phyloP scores from a whole-genome alignment of 257 asterid species.

The Fraxinus americana region DNA sequence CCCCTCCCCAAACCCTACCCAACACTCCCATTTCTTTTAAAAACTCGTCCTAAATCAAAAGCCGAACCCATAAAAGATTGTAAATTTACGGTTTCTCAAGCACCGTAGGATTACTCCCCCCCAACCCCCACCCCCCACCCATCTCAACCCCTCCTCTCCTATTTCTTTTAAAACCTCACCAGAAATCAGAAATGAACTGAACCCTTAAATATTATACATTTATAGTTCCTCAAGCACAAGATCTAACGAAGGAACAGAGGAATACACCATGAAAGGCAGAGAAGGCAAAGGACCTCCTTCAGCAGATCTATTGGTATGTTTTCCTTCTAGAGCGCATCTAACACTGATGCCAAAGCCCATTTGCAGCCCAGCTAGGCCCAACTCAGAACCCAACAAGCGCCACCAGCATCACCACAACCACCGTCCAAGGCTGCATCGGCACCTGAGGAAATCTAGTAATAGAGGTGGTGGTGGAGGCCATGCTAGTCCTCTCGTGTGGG shows the following conservation, averaged over 20 bases:
- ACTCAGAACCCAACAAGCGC: slow-evolving; percentile 37
- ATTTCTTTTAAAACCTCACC: slow-evolving; percentile 32
- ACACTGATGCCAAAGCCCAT: slow-evolving; percentile 77
- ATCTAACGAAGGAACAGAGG: slow-evolving; percentile 13
- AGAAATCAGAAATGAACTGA: slow-evolving; percentile 11
- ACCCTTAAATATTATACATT: background rate
- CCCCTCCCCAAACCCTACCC: slow-evolving; percentile 2
- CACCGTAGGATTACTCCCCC: slow-evolving; percentile 9
- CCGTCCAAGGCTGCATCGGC: slow-evolving; percentile 32
- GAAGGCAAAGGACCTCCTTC: slow-evolving; percentile 76
- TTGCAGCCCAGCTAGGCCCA: slow-evolving; percentile 74
- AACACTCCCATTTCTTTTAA: slow-evolving; percentile 14
- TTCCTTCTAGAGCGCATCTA: slow-evolving; percentile 83
- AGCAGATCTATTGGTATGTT: slow-evolving; percentile 77
- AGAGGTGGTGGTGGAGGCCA: slow-evolving; percentile 34
- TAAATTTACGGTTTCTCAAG: background rate
- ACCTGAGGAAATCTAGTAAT: slow-evolving; percentile 29
- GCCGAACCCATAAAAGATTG: slow-evolving; percentile 9
- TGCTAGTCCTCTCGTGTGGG: slow-evolving; percentile 58
- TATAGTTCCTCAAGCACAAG: slow-evolving; percentile 21
- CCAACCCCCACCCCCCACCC: no score
- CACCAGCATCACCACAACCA: slow-evolving; percentile 33
- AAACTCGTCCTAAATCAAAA: slow-evolving; percentile 27
- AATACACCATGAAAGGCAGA: slow-evolving; percentile 56
- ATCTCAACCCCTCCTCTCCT: background rate